Conservation (phyloP, 495 filamentous ascomycete genomes). For the Podospora comata region DNA sequence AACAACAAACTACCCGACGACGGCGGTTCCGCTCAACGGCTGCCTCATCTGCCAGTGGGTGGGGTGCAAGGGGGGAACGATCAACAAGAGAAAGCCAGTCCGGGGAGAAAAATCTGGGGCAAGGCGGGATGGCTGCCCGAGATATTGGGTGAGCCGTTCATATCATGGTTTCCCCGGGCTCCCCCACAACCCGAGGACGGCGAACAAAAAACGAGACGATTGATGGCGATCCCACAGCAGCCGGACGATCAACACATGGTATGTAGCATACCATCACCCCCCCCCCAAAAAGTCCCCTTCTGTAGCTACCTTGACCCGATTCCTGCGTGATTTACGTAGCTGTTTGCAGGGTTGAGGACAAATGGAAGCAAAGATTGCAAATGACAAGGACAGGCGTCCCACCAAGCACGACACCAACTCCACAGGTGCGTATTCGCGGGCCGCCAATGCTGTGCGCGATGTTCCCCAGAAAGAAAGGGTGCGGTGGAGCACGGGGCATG, state of each 20-base stretch:
- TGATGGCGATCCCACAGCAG: constrained; percentile 27
- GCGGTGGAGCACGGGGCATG: not conserved
- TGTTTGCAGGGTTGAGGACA: not conserved
- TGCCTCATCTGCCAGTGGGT: constrained; percentile 22
- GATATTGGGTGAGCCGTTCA: constrained; percentile 26
- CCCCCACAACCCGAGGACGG: constrained; percentile 15
- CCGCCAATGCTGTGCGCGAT: not conserved
- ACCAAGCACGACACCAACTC: constrained; percentile 1
- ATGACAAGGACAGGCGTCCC: not conserved
- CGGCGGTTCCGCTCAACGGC: constrained; percentile 14
- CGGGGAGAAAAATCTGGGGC: constrained; percentile 13
- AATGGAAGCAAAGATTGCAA: not conserved
- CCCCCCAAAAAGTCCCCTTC: not conserved
- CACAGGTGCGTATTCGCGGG: not conserved
- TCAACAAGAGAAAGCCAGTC: not conserved
- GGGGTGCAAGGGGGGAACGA: constrained; percentile 18
- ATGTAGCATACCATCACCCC: not conserved
- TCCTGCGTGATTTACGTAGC: not conserved
- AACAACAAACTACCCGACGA: constrained; percentile 13
- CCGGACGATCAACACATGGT: constrained; percentile 22
- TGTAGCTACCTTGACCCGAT: not conserved
- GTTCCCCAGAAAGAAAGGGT: constrained; percentile 1
- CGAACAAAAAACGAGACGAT: constrained; percentile 26
- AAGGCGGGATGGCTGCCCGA: constrained; percentile 22
- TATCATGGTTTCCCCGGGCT: constrained; percentile 29